These are phyloP conservation scores for Phytophthora hybrid DNA, from an alignment of 352 stramenopile species.

Conservation along the genomic window DNA sequence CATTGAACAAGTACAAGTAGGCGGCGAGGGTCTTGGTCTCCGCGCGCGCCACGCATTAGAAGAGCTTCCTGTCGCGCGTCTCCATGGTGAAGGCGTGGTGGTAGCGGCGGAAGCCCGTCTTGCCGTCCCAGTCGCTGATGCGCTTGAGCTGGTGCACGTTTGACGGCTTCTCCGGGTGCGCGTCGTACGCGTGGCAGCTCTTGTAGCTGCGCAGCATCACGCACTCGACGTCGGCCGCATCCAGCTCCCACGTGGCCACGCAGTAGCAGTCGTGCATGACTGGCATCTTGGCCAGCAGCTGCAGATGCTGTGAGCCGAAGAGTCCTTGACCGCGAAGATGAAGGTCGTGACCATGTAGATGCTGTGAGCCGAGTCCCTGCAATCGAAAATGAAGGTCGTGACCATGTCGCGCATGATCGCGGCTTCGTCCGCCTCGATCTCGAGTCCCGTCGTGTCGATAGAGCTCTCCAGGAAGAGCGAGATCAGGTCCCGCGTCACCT, in stretches of 20 bases:
- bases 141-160: conserved; percentile 72
- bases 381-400: no score
- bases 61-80: conserved; percentile 76
- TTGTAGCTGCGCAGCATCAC: conserved; percentile 85
- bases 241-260: conserved; percentile 74
- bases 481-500: background rate
- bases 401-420: conserved; percentile 67
- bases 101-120: conserved; percentile 80
- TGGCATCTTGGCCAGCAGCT: conserved; percentile 69
- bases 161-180: conserved; percentile 58
- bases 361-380: no score
- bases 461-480: conserved; percentile 5
- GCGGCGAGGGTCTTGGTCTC: no score
- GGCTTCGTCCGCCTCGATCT: conserved; percentile 28
- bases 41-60: conserved; percentile 79
- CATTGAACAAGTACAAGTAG: no score
- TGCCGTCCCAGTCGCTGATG: conserved; percentile 81
- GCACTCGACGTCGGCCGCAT: conserved; percentile 53
- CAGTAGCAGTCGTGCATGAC: conserved; percentile 89
- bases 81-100: conserved; percentile 77
- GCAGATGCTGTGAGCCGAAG: conserved; percentile 62
- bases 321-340: conserved; percentile 73
- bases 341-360: no score
- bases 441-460: background rate
- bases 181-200: conserved; percentile 49